Conservation (phyloP, 192 early-diverging fungal species). For the Gigaspora rosea region DNA sequence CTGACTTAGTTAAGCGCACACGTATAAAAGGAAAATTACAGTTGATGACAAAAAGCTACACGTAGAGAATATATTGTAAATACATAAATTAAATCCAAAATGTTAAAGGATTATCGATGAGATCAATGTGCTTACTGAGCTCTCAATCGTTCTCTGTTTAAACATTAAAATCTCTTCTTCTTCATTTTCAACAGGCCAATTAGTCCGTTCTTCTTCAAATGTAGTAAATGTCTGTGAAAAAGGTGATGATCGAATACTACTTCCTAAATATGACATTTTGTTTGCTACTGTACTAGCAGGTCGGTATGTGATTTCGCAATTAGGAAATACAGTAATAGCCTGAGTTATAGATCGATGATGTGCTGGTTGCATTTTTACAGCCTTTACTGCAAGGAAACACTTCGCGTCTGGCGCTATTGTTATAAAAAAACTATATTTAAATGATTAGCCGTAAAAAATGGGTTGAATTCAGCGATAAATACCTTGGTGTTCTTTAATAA, state of each 20-base stretch:
- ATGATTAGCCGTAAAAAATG: neutral
- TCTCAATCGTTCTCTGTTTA: constrained; percentile 55
- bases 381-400: constrained; percentile 35
- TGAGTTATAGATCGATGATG: constrained; percentile 30
- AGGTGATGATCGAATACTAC: constrained; percentile 38
- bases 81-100: neutral
- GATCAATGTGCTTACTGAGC: constrained; percentile 52
- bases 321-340: constrained; percentile 36
- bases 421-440: neutral
- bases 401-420: constrained; percentile 36
- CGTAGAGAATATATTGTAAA: neutral
- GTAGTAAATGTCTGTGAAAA: constrained; percentile 45
- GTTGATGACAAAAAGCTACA: constrained; percentile 43
- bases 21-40: constrained; percentile 45
- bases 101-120: neutral
- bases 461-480: neutral
- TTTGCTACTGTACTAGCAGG: constrained; percentile 30
- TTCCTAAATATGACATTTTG: constrained; percentile 30
- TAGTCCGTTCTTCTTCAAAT: constrained; percentile 51
- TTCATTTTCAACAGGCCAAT: constrained; percentile 55
- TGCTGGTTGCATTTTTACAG: constrained; percentile 23
- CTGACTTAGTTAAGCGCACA: constrained; percentile 37
- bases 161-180: constrained; percentile 57
- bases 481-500: constrained; percentile 27
- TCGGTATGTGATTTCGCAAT: constrained; percentile 45